These are phyloP conservation scores for Parachlorella kessleri DNA, from an alignment of 139 green algal species.

Conservation along the genomic window DNA sequence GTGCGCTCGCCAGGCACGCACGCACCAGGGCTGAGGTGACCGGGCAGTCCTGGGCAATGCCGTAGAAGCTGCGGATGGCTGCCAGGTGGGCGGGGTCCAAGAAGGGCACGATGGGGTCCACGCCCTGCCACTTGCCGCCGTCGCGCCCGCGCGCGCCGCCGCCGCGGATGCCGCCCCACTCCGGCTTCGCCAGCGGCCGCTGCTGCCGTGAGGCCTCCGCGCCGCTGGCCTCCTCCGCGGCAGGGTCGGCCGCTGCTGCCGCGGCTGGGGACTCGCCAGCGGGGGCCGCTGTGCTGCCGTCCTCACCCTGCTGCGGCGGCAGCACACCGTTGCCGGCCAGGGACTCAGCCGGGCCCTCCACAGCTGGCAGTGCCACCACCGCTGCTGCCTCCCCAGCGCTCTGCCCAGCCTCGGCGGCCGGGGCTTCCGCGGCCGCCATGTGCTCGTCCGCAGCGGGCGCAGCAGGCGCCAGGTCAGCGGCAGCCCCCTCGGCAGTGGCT, in stretches of 20 bases:
- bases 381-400: neutral
- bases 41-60: slow-evolving; percentile 46
- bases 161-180: neutral
- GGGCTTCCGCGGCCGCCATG: neutral
- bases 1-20: too few relatives aligned
- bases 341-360: neutral
- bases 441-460: neutral
- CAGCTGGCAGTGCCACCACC: neutral
- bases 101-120: slow-evolving; percentile 68
- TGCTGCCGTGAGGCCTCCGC: neutral
- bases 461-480: neutral
- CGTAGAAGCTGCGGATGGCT: slow-evolving; percentile 74
- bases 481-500: neutral
- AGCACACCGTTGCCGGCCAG: neutral
- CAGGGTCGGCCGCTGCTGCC: neutral
- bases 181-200: neutral
- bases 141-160: neutral
- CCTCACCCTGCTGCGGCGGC: neutral
- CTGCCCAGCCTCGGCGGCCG: neutral
- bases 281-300: neutral
- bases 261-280: neutral
- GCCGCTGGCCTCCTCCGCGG: neutral
- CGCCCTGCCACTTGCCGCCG: slow-evolving; percentile 29
- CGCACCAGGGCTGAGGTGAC: slow-evolving; percentile 20
- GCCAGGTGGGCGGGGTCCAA: slow-evolving; percentile 42